Percentiles rank a stretch among this genome's conserved stretches.
Conservation (phyloP, 1,284 basidiomycete genomes). For the Puccinia sorghi region DNA sequence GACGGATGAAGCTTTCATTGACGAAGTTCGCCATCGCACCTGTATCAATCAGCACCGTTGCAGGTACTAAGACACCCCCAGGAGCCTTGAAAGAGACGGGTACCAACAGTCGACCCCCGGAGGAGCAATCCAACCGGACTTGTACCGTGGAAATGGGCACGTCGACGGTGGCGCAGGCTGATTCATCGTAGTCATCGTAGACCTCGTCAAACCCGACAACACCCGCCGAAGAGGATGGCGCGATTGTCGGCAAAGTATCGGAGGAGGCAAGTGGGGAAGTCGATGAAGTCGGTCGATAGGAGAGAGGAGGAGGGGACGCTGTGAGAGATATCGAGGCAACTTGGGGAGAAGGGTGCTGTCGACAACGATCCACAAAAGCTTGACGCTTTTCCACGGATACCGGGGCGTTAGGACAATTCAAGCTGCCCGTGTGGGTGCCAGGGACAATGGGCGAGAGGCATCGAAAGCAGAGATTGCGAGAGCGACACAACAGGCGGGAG, state of each 20-base stretch:
- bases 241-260: too few relatives aligned
- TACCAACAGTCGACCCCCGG: not conserved
- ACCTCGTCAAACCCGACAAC: too few relatives aligned
- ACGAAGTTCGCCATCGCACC: too few relatives aligned
- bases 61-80: not conserved
- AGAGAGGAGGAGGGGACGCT: too few relatives aligned
- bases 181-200: too few relatives aligned
- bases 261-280: too few relatives aligned
- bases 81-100: not conserved
- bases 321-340: too few relatives aligned
- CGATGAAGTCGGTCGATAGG: too few relatives aligned
- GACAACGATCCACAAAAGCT: not conserved
- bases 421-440: slow-evolving; percentile 8
- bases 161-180: not conserved
- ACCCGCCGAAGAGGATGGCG: too few relatives aligned
- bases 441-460: slow-evolving; percentile 1
- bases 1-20: too few relatives aligned
- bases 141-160: slow-evolving; percentile 3
- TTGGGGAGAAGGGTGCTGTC: too few relatives aligned
- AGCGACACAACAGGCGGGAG: not conserved
- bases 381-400: not conserved
- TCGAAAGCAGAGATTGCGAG: not conserved
- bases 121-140: not conserved
- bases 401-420: not conserved
- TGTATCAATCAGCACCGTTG: too few relatives aligned